Base-by-base conservation (phyloP, 768 basidiomycete species). In the Rhizopogon rudus region DNA sequence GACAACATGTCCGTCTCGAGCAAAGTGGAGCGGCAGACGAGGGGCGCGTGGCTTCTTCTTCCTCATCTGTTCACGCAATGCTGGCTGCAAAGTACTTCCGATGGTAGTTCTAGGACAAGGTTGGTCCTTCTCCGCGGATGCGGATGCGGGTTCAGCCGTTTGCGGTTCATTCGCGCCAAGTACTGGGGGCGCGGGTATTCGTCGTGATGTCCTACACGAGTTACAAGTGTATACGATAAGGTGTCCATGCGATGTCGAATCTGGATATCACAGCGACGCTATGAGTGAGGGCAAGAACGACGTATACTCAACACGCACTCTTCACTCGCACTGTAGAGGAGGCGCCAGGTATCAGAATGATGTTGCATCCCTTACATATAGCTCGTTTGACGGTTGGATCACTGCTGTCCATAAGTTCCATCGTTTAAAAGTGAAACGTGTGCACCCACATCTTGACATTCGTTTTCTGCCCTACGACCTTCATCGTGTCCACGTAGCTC, bases 361-460 rank as follows among this genome's bases (percentile, higher is more conserved):
- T 66, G 54, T 80, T 75, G 63, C 92, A 95, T 1, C 75, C 74
- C 65, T 80, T 83, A 71, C 92, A 95, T 6, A 93, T 62, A 1
- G 85, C 82, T 10, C 92, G 84, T 66, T 94, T 95, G n/a, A 94
- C 77, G 1, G 80, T 73, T 0, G 92, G 91, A 65, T 94, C 92
- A 61, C 92, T 93, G 59, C 43, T 1, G 31, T 16, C 55, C 39
- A 14, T 48, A 17, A 45, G 17, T 37, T 40, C n/a, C 44, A 3
- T n/a, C 25, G 13, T 22, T 5, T 2, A 16, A 52, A 35, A 17
- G 8, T n/a, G 25, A 17, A 17, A 51, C 7, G 14, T 13, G 40
- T 44, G 54, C 42, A 71, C 81, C 42, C 40, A 93, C 92, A 93
- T 84, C 64, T 83, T 84, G 20, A 90, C 83, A 20, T 83, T 87